Evolutionary conservation across 2,329 filamentous ascomycete species (phyloP).

Genomic region (Sporothrix inflata): DNA sequence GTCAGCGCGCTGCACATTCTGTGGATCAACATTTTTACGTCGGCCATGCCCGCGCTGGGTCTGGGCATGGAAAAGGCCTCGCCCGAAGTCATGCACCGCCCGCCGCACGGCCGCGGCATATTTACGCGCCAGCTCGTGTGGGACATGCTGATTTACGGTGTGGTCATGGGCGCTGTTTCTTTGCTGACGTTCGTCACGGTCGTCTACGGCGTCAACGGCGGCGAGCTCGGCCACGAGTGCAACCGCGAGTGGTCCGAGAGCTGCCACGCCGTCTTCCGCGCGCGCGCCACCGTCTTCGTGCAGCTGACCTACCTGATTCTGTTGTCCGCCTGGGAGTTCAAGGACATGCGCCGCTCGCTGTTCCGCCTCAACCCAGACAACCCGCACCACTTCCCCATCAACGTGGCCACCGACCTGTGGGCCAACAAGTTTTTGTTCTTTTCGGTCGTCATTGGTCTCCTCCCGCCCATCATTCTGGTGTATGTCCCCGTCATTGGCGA

Average conservation of each 20-base stretch:
- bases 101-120: slow-evolving; percentile 75
- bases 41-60: slow-evolving; percentile 84
- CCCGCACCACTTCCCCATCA: slow-evolving; percentile 50
- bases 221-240: slow-evolving; percentile 63
- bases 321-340: slow-evolving; percentile 77
- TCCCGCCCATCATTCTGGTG: slow-evolving; percentile 69
- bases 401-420: slow-evolving; percentile 65
- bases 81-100: slow-evolving; percentile 76
- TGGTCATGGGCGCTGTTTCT: slow-evolving; percentile 74
- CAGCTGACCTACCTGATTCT: slow-evolving; percentile 75
- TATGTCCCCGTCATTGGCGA: slow-evolving; percentile 74
- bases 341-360: slow-evolving; percentile 71
- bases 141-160: slow-evolving; percentile 79
- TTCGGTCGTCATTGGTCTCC: slow-evolving; percentile 61
- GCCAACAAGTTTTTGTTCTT: slow-evolving; percentile 72
- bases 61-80: slow-evolving; percentile 78
- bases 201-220: slow-evolving; percentile 59
- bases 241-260: slow-evolving; percentile 60
- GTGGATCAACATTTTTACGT: slow-evolving; percentile 95
- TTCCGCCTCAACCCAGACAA: slow-evolving; percentile 66
- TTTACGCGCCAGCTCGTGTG: slow-evolving; percentile 78
- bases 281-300: slow-evolving; percentile 73
- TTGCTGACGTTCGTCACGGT: slow-evolving; percentile 68
- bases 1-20: slow-evolving; percentile 84
- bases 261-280: slow-evolving; percentile 67